A percentile compares a stretch with the other conserved stretches of the same genome.
These are phyloP conservation scores for Calonectria hawksworthii DNA, from an alignment of 2,329 filamentous ascomycete species.

Conservation along the genomic window DNA sequence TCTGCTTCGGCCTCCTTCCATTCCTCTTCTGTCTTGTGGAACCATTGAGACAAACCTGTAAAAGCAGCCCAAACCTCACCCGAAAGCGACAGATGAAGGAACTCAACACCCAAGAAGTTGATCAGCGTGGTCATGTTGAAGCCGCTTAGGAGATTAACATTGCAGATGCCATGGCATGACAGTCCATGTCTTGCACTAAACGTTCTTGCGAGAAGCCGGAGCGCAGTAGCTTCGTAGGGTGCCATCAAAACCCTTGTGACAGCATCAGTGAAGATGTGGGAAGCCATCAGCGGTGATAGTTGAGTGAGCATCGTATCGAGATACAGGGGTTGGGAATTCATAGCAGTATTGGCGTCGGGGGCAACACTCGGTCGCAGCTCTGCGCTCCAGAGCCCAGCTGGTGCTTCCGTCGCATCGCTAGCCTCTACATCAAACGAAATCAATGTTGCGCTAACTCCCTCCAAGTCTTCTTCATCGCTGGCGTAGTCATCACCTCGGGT, in stretches of 20 bases:
- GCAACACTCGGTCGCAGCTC: constrained; percentile 67
- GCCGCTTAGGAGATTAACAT: constrained; percentile 52
- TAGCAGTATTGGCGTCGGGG: constrained; percentile 44
- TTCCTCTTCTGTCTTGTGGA: constrained; percentile 59
- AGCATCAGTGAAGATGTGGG: constrained; percentile 62
- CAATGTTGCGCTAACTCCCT: constrained; percentile 67
- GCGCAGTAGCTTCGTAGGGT: constrained; percentile 62
- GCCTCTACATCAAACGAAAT: constrained; percentile 75
- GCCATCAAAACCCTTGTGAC: constrained; percentile 58
- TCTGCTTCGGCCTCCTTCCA: constrained; percentile 54
- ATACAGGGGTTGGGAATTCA: constrained; percentile 53
- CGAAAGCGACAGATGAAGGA: constrained; percentile 60
- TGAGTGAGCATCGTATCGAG: constrained; percentile 64
- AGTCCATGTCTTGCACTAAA: constrained; percentile 57
- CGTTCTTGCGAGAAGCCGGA: constrained; percentile 60
- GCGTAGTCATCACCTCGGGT: constrained; percentile 65
- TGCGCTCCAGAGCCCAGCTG: constrained; percentile 69
- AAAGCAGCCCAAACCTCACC: constrained; percentile 62
- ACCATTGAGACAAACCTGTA: constrained; percentile 54
- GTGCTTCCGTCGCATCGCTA: constrained; percentile 65
- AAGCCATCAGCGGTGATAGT: constrained; percentile 63
- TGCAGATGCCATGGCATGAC: constrained; percentile 55
- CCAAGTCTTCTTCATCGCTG: constrained; percentile 70
- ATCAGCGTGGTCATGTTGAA: constrained; percentile 56
- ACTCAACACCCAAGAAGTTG: constrained; percentile 63